A percentile compares a stretch with the other conserved stretches of the same genome.
Conservation (phyloP, 768 basidiomycete genomes). For the Amanita thiersii region DNA sequence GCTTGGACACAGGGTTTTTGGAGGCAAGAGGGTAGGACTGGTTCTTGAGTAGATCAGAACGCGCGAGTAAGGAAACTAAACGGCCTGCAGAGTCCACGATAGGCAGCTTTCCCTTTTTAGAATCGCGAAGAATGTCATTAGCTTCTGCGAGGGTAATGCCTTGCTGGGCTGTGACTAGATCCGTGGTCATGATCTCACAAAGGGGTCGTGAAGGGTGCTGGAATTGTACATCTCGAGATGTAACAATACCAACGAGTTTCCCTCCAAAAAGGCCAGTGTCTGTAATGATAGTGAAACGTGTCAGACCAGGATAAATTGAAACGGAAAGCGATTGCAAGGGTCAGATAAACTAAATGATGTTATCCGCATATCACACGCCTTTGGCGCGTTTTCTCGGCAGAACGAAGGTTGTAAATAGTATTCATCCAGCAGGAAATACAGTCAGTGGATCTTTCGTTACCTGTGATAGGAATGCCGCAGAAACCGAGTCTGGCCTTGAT, state of each 20-base stretch:
- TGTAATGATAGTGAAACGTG: slow-evolving; percentile 22
- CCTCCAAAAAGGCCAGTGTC: slow-evolving; percentile 84
- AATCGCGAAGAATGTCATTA: slow-evolving; percentile 89
- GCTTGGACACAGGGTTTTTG: slow-evolving; percentile 86
- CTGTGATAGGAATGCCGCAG: slow-evolving; percentile 95
- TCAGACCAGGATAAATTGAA: slow-evolving; percentile 7
- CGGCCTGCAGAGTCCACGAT: slow-evolving; percentile 45
- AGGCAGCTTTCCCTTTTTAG: slow-evolving; percentile 97
- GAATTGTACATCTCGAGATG: slow-evolving; percentile 94
- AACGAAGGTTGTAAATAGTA: slow-evolving; percentile 74
- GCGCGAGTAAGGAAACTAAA: slow-evolving; percentile 76
- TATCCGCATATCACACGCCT: slow-evolving; percentile 70
- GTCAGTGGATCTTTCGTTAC: slow-evolving; percentile 43
- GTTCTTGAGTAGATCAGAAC: slow-evolving; percentile 96
- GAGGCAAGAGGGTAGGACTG: slow-evolving; percentile 93
- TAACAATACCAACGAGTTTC: slow-evolving; percentile 94
- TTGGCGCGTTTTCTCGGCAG: slow-evolving; percentile 69
- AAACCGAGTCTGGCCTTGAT: slow-evolving; percentile 91
- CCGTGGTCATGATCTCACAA: slow-evolving; percentile 81
- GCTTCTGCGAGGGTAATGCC: slow-evolving; percentile 90
- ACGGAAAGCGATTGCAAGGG: slow-evolving; percentile 10
- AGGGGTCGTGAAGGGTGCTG: slow-evolving; percentile 58
- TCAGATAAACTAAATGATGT: slow-evolving; percentile 30
- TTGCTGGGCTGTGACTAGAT: slow-evolving; percentile 76
- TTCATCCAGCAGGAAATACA: slow-evolving; percentile 33